Evolutionary conservation across 2,329 filamentous ascomycete genomes (phyloP).

Genomic region (Arthrobotrys sphaeroides): DNA sequence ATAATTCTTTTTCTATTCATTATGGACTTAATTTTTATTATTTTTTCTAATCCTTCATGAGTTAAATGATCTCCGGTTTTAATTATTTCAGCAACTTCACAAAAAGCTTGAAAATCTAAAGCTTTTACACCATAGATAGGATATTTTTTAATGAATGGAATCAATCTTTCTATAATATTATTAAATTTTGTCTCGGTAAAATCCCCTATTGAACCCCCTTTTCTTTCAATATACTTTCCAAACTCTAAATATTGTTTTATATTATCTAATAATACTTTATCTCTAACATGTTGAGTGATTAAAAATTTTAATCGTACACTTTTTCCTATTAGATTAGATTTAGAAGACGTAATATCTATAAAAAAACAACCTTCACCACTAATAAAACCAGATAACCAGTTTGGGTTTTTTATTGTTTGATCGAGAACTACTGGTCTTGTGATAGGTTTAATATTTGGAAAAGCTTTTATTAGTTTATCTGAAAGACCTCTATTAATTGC

Average conservation of each 20-base stretch:
- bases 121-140: constrained; percentile 10
- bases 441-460: neutral
- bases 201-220: too few relatives aligned
- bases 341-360: constrained; percentile 3
- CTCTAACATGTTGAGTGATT: constrained; percentile 9
- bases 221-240: too few relatives aligned
- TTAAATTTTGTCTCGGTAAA: neutral
- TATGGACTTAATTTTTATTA: constrained; percentile 3
- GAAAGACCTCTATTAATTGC: neutral
- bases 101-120: constrained; percentile 16
- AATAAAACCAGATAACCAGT: neutral
- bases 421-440: neutral
- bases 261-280: constrained; percentile 8
- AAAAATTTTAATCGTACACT: too few relatives aligned
- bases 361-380: constrained; percentile 10
- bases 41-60: constrained; percentile 11
- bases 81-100: constrained; percentile 16
- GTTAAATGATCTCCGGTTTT: constrained; percentile 33
- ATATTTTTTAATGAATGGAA: constrained; percentile 4
- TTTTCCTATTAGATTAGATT: too few relatives aligned
- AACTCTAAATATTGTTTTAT: neutral
- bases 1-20: constrained; percentile 11
- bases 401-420: neutral
- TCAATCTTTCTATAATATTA: constrained; percentile 6
- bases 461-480: neutral